Conservation (phyloP, 768 basidiomycete species). For the Boletus eberwhitei region DNA sequence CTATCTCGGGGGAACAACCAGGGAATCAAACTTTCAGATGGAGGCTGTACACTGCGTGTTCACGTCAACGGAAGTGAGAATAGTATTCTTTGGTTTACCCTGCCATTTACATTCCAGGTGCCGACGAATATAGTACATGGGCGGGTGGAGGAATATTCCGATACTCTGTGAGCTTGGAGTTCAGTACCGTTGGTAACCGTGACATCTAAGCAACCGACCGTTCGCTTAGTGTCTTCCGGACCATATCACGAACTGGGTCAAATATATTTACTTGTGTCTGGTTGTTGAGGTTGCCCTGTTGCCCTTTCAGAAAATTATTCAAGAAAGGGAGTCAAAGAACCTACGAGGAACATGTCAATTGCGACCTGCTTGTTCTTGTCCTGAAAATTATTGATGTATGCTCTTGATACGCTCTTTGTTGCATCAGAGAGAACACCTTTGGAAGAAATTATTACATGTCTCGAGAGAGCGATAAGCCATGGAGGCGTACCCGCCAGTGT, state of each 20-base stretch:
- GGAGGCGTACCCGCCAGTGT: slow-evolving; percentile 70
- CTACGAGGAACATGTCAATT: slow-evolving; percentile 92
- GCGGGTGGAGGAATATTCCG: slow-evolving; percentile 81
- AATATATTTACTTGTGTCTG: slow-evolving; percentile 88
- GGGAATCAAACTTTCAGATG: slow-evolving; percentile 76
- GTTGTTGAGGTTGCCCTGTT: slow-evolving; percentile 85
- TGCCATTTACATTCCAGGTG: slow-evolving; percentile 95
- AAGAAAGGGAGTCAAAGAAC: slow-evolving; percentile 23
- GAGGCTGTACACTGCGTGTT: slow-evolving; percentile 43
- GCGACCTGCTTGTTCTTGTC: slow-evolving; percentile 92
- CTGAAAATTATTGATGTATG: slow-evolving; percentile 97
- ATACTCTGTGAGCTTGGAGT: slow-evolving; percentile 41
- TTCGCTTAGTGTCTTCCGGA: slow-evolving; percentile 65
- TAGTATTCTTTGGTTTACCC: slow-evolving; percentile 44
- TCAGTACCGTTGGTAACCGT: background rate
- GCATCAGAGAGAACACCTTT: slow-evolving; percentile 90
- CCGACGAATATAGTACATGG: slow-evolving; percentile 78
- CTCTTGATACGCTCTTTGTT: slow-evolving; percentile 92
- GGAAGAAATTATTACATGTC: slow-evolving; percentile 5
- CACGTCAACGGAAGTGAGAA: slow-evolving; percentile 5
- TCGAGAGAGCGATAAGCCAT: background rate
- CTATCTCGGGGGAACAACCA: slow-evolving; percentile 89
- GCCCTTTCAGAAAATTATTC: background rate
- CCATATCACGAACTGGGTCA: slow-evolving; percentile 89
- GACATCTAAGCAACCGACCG: slow-evolving; percentile 43